Percentiles rank a stretch among this genome's conserved stretches.
These are phyloP conservation scores for Pseudopyricularia javanii DNA, from an alignment of 2,329 filamentous ascomycete species.

Conservation along the genomic window DNA sequence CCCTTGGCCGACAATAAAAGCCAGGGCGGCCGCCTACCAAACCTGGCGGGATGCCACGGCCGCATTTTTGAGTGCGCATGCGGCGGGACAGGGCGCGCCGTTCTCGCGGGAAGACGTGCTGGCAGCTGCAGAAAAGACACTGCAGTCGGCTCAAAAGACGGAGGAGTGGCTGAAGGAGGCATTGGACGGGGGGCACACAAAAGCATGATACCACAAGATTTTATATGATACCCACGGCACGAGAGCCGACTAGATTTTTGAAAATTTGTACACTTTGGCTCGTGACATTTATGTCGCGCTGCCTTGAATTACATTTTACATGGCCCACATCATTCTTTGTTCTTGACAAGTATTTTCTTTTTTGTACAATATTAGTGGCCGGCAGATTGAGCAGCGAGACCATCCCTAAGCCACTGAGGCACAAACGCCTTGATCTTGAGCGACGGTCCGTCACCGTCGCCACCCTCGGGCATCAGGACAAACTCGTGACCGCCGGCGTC, in stretches of 20 bases:
- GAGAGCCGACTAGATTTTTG: neutral
- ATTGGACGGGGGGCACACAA: neutral
- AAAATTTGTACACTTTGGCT: too few relatives aligned
- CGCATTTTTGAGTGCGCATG: neutral
- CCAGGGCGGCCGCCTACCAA: neutral
- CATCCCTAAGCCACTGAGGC: slow-evolving; percentile 56
- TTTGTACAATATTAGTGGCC: neutral
- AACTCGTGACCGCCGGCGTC: slow-evolving; percentile 47
- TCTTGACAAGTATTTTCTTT: too few relatives aligned
- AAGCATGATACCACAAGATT: neutral
- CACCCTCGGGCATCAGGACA: slow-evolving; percentile 22
- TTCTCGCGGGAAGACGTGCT: neutral
- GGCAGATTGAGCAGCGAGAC: slow-evolving; percentile 16
- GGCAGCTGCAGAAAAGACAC: neutral
- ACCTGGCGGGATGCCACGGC: neutral
- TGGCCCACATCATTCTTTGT: too few relatives aligned
- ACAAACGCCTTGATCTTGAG: slow-evolving; percentile 68
- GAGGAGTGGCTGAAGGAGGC: neutral
- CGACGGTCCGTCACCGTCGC: slow-evolving; percentile 16
- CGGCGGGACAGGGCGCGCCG: neutral
- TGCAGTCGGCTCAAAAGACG: neutral
- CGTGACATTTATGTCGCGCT: too few relatives aligned
- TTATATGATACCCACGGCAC: neutral
- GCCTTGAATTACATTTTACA: too few relatives aligned
- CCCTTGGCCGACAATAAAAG: neutral